Evolutionary conservation across 75 land plant genomes (phyloP), one percentile per base, ranked within the genome.

Genomic region (Gnetum montanum): DNA sequence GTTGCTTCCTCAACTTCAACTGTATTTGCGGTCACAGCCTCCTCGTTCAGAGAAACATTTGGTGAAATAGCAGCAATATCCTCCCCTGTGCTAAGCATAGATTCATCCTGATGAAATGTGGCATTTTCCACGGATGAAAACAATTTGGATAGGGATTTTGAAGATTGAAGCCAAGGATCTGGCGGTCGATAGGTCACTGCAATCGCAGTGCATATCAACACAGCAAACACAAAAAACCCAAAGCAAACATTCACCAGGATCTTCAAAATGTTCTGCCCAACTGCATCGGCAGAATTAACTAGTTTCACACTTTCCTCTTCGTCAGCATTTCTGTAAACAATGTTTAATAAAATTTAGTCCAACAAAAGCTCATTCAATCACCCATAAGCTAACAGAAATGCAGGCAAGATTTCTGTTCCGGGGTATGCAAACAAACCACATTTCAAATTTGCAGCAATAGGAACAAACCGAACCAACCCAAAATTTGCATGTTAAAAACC

Each of bases 141-240:
- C 55, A 77, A 37, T 49, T 49, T 54, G 26, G 77, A 66, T 43
- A 88, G 50, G 26, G 94, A 79, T 6, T 57, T 65, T 46, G 78
- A 59, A 45, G 82, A 70, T 20, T 79, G 70, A 18, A 86, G 81
- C 97, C 97, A 92, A 29, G 97, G 97, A 60, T 92, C 97, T 40
- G 94, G 95, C 8, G 97, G 86, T 53, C 84, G 85, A 72, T 92
- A 92, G 7, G 85, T 78, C 64, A 92, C 67, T 34, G 97, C 86
- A 41, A 92, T 69, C 33, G 82, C 84, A 33, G 97, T 88, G 70
- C 88, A 70, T 48, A 79, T 45, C 52, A 92, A 73, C 8, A 88
- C 97, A 27, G 65, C 54, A 60, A 88, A 53, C 23, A 92, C 89
- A 59, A 92, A 92, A 36, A 77, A 47, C 27, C 75, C 78, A 85